Conservation (phyloP, 495 filamentous ascomycete genomes). For the Penicillium pancosmium region DNA sequence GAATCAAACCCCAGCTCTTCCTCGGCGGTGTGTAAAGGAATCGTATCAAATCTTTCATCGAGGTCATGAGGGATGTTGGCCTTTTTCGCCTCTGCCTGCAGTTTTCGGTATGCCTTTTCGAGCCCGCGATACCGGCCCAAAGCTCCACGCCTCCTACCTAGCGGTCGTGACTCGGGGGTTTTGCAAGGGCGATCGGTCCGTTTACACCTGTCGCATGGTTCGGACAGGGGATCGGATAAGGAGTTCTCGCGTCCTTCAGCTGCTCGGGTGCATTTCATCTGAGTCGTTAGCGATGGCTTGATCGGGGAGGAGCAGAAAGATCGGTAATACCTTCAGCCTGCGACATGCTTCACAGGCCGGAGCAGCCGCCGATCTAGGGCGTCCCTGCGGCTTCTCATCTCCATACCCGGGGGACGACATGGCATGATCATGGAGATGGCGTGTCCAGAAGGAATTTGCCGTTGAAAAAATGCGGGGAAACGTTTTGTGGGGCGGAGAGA, state of each 20-base stretch:
- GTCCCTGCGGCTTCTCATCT: background rate
- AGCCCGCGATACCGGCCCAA: conserved; percentile 28
- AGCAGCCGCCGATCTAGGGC: background rate
- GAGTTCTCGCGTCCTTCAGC: background rate
- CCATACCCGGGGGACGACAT: background rate
- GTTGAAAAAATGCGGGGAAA: conserved; percentile 1
- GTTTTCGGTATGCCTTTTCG: conserved; percentile 30
- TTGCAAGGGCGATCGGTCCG: conserved; percentile 25
- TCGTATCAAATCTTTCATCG: background rate
- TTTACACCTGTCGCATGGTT: conserved; percentile 27
- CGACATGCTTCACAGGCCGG: conserved; percentile 22
- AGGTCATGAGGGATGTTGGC: background rate
- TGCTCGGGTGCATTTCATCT: conserved; percentile 32
- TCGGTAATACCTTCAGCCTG: conserved; percentile 16
- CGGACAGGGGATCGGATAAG: background rate
- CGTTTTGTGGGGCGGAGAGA: background rate
- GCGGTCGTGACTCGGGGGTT: conserved; percentile 22
- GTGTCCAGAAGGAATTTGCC: background rate
- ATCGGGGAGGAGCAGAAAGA: no score
- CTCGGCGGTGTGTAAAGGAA: background rate
- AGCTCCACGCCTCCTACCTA: conserved; percentile 27
- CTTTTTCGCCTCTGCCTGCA: conserved; percentile 27
- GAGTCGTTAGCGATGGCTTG: background rate
- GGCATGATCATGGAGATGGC: background rate
- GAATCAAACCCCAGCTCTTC: background rate